phyloP scores from a whole-genome alignment of 148 eudicot species.

The Camellia japonica region DNA sequence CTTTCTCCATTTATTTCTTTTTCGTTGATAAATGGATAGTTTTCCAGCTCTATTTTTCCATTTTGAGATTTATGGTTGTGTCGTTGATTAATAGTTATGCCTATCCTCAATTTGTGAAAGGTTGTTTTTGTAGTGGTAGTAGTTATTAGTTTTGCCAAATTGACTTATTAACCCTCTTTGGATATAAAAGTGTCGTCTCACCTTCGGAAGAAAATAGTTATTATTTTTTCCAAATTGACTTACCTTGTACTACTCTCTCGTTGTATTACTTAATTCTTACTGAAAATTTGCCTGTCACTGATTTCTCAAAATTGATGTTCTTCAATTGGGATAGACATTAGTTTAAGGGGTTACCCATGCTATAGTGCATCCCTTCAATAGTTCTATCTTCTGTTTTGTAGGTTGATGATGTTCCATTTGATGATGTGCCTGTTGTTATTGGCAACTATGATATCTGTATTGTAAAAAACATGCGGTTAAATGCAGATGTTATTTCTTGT shows the following conservation, averaged over 20 bases:
- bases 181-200: no score
- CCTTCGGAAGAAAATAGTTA: no score
- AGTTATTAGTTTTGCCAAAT: not conserved
- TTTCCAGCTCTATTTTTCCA: not conserved
- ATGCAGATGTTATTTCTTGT: constrained; percentile 59
- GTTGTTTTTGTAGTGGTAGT: not conserved
- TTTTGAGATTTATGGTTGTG: not conserved
- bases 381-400: constrained; percentile 28
- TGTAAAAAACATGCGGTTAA: constrained; percentile 54
- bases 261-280: not conserved
- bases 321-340: not conserved
- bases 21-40: not conserved
- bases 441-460: constrained; percentile 79
- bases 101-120: not conserved
- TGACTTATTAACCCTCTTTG: no score
- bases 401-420: constrained; percentile 79
- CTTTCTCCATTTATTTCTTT: constrained; percentile 6
- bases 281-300: not conserved
- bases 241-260: no score
- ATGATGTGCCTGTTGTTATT: constrained; percentile 58
- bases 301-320: not conserved
- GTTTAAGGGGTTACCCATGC: not conserved
- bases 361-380: not conserved
- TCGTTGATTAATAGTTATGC: not conserved
- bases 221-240: no score